Conservation (phyloP, 2,329 filamentous ascomycete species). For the Microascus cirrosus region DNA sequence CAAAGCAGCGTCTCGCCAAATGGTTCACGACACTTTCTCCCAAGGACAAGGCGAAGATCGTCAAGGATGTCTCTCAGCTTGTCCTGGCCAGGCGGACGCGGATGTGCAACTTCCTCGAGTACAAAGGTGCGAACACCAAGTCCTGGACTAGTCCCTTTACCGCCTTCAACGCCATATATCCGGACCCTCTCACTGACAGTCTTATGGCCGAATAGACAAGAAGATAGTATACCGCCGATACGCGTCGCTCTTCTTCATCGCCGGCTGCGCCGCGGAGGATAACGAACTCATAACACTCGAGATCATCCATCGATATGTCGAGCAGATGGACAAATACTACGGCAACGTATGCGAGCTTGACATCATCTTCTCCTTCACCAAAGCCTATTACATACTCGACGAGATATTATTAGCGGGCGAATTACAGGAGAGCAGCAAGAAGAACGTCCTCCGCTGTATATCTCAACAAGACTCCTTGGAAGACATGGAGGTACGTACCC, state of each 20-base stretch:
- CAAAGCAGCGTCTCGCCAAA: conserved; percentile 79
- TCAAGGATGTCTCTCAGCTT: conserved; percentile 98
- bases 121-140: conserved; percentile 64
- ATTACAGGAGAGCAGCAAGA: conserved; percentile 98
- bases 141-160: background rate
- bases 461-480: conserved; percentile 95
- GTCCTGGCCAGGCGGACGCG: conserved; percentile 90
- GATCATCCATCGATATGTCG: conserved; percentile 97
- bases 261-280: conserved; percentile 90
- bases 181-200: conserved; percentile 7
- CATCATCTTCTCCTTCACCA: conserved; percentile 99
- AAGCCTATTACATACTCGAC: conserved; percentile 98
- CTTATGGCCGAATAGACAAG: conserved; percentile 51
- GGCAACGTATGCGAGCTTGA: conserved; percentile 99
- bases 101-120: conserved; percentile 99
- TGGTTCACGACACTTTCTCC: conserved; percentile 98
- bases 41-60: conserved; percentile 98
- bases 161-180: background rate
- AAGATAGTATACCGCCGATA: conserved; percentile 99
- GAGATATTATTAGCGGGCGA: conserved; percentile 91
- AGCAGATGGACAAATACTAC: conserved; percentile 99
- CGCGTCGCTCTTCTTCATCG: conserved; percentile 98
- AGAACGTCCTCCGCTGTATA: conserved; percentile 94
- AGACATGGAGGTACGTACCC: conserved; percentile 88
- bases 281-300: conserved; percentile 98